A percentile compares a stretch with the other conserved stretches of the same genome.
Conservation (phyloP, 768 basidiomycete genomes). For the Lactarius trivialis region DNA sequence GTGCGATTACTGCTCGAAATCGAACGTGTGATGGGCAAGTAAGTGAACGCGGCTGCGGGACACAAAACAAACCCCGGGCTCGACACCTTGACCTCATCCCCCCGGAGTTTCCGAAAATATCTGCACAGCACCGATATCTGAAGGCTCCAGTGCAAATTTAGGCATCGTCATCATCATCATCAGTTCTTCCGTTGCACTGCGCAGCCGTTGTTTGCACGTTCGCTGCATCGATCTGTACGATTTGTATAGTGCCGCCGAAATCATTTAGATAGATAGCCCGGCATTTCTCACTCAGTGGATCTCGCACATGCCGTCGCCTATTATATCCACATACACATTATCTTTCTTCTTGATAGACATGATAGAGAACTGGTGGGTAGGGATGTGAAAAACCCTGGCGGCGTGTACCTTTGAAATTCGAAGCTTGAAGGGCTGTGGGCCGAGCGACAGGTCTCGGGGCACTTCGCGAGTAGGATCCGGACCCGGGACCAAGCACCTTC, state of each 20-base stretch:
- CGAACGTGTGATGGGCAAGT: conserved; percentile 47
- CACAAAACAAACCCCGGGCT: neutral
- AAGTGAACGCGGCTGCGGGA: neutral
- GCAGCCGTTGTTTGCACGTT: conserved; percentile 1
- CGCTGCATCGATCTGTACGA: conserved; percentile 9
- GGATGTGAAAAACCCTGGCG: neutral
- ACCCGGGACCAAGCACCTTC: neutral
- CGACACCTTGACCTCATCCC: neutral
- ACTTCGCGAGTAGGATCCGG: neutral
- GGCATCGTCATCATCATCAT: neutral
- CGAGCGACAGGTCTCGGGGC: conserved; percentile 7
- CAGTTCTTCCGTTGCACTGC: neutral
- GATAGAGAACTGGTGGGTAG: neutral
- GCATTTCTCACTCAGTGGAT: conserved; percentile 9
- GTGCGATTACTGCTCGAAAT: conserved; percentile 58
- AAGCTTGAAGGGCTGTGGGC: neutral
- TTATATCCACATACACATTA: neutral
- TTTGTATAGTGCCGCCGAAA: neutral
- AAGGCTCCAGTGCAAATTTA: neutral
- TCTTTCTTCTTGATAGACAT: neutral
- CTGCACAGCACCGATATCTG: conserved; percentile 3
- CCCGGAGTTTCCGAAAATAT: conserved; percentile 8
- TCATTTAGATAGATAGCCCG: conserved; percentile 4
- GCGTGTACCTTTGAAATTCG: neutral
- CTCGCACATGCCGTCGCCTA: neutral